Evolutionary conservation across 78 protist genomes (phyloP), one percentile per base, ranked within the genome.

Genomic region (Pigoraptor vietnamica): DNA sequence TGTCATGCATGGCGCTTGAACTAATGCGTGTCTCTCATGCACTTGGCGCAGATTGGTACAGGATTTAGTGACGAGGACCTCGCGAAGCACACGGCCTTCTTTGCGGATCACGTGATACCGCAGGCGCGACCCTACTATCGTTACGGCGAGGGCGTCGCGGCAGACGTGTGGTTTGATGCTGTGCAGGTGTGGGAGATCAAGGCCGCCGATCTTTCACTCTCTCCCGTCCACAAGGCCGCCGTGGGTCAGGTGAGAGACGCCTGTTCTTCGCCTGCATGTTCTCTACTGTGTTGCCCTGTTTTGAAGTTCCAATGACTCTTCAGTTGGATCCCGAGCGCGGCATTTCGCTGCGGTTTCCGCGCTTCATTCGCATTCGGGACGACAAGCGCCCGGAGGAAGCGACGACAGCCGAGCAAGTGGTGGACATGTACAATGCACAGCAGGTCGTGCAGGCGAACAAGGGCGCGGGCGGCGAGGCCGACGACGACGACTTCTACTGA

Each of bases 301-400:
- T 1, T 39, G 81, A 89, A 29, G 25, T 24, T 1, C 14, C 0
- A 1, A 1, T 90, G 6, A 33, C 48, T 55, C 24, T 1, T 23
- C 81, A 92, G 92, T 83, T 94, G 24, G 98, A 97, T 83, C 91
- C 93, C 2, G 40, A n/a, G n/a, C 95, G 96, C 87, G 99, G 99
- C 48, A 96, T 99, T 35, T 97, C 99, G 35, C 97, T 99, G 37
- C 97, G 99, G 89, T 99, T 99, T 94, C 99, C 99, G 14, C 92
- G 99, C 21, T 98, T 99, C 88, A 21, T 97, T 24, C 94, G 99
- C 40, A 94, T 97, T 48, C 94, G 99, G 36, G 98, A 96, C 1
- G 99, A 99, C 94, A 99, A 99, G 93, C 67, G 36, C 10, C 97
- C 98, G 1, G 98, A 96, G 39, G 92, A 97, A 21, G 99, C 99